phyloP scores from a whole-genome alignment of 805 yeast genomes.

The Cyberlindnera xishuangbannaensis region DNA sequence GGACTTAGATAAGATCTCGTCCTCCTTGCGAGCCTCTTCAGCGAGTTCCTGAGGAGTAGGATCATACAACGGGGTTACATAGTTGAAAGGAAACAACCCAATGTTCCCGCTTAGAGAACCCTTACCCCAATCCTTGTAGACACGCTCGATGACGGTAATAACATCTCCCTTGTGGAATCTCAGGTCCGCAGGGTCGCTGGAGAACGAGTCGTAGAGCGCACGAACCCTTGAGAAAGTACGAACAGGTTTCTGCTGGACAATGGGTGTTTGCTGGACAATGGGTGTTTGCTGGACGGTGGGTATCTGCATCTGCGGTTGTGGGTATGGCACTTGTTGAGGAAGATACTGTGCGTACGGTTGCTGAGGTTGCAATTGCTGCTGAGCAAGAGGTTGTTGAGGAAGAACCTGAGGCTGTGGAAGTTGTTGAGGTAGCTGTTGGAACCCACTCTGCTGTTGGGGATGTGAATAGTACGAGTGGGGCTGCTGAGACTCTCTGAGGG shows the following conservation, averaged over 20 bases:
- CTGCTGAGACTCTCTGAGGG: constrained; percentile 35
- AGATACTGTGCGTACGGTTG: constrained; percentile 1
- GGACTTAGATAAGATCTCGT: constrained; percentile 44
- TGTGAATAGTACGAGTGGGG: constrained; percentile 16
- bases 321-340: too few species aligned
- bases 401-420: constrained; percentile 9
- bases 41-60: constrained; percentile 56
- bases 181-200: constrained; percentile 78
- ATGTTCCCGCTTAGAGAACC: constrained; percentile 76
- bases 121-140: constrained; percentile 93
- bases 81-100: constrained; percentile 91
- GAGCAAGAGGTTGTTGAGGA: constrained; percentile 16
- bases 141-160: constrained; percentile 80
- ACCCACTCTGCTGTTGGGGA: constrained; percentile 11
- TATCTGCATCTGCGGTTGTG: constrained; percentile 4
- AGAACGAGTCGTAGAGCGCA: constrained; percentile 76
- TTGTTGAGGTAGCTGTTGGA: constrained; percentile 13
- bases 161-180: constrained; percentile 84
- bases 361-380: constrained; percentile 16
- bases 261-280: too few species aligned
- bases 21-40: constrained; percentile 45
- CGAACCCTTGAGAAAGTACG: constrained; percentile 57
- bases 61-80: constrained; percentile 73
- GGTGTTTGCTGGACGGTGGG: too few species aligned
- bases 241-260: too few species aligned